Evolutionary conservation across 768 basidiomycete genomes (phyloP), one percentile per base, ranked within the genome.

Genomic region (Psilocybe cyanescens): DNA sequence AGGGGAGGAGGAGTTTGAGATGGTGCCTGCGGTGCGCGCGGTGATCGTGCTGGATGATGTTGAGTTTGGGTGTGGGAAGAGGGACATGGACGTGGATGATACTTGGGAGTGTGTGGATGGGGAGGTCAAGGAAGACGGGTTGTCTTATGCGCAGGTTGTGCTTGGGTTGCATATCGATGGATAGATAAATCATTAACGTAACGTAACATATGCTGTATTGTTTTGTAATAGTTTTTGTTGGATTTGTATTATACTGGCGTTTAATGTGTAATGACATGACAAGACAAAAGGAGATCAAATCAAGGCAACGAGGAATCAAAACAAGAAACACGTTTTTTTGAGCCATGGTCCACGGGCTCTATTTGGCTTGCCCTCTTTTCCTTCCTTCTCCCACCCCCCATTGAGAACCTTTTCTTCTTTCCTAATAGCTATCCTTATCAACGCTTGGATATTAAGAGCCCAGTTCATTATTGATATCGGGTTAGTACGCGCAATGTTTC

Each of bases 31-130:
- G 35, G 69, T 84, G 46, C 83, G 79, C 31, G 78, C 82, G 35
- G 86, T 88, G 49, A 85, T 88, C 60, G 84, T 78, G 30, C 74
- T 88, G 44, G 86, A 87, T 65, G 87, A 88, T 62, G 61, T 56
- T 46, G 61, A 70, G 16, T 58, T 53, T 30, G 47, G 30, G 16
- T n/a, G 11, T 3, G 62, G 67, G 29, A 64, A 71, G 6, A 74
- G 72, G 31, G 82, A 83, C 60, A 70, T 79, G 57, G 71, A 74
- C 17, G 58, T 78, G 17, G 84, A 86, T 60, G 86, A 88, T 65
- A 80, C 83, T 37, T 88, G 86, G 86, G 86, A 87, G 66, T 81
- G 83, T 67, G 71, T 87, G 47, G 75, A 75, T 54, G 75, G 72
- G 39, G 81, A 80, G 45, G 75, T 59, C 39, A 59, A 67, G 61